Conservation (phyloP, 495 filamentous ascomycete species). For the Staphylotrichum longicolle region DNA sequence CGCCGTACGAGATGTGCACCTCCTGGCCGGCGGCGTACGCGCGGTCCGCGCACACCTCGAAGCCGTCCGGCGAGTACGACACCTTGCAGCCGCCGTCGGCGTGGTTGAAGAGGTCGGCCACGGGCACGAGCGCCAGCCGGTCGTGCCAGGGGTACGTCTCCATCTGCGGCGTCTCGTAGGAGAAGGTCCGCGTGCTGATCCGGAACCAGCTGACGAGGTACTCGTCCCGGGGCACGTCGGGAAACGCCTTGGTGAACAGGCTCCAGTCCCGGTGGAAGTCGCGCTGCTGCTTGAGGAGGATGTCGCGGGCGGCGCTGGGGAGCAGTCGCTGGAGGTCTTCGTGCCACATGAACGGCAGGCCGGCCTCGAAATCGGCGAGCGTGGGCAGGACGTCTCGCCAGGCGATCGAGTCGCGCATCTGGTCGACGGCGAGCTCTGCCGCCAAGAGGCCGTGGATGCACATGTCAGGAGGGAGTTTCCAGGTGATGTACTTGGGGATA, state of each 20-base stretch:
- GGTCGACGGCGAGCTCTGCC: slow-evolving; percentile 47
- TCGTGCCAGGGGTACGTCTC: slow-evolving; percentile 48
- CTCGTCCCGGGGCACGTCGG: slow-evolving; percentile 42
- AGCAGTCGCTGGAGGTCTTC: slow-evolving; percentile 39
- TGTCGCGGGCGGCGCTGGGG: slow-evolving; percentile 35
- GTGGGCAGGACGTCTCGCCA: slow-evolving; percentile 67
- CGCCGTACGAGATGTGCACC: slow-evolving; percentile 72
- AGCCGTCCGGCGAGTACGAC: slow-evolving; percentile 39
- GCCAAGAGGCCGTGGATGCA: slow-evolving; percentile 59
- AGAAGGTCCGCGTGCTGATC: slow-evolving; percentile 69
- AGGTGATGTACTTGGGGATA: not conserved
- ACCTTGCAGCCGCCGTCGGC: slow-evolving; percentile 37
- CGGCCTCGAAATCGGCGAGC: slow-evolving; percentile 51
- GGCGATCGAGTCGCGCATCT: slow-evolving; percentile 22
- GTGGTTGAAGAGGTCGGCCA: slow-evolving; percentile 74
- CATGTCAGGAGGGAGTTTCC: slow-evolving; percentile 40
- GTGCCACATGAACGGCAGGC: slow-evolving; percentile 63
- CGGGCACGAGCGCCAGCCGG: slow-evolving; percentile 65
- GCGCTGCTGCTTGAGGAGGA: slow-evolving; percentile 50
- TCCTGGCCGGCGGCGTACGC: slow-evolving; percentile 64
- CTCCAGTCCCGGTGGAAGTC: too few relatives aligned
- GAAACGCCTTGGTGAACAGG: too few relatives aligned
- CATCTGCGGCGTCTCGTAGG: slow-evolving; percentile 34
- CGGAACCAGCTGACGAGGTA: slow-evolving; percentile 66
- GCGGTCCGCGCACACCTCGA: slow-evolving; percentile 55